A percentile compares a stretch with the other conserved stretches of the same genome.
Evolutionary conservation across 2,329 filamentous ascomycete genomes (phyloP).

Genomic region (Sporothrix euskadiensis): DNA sequence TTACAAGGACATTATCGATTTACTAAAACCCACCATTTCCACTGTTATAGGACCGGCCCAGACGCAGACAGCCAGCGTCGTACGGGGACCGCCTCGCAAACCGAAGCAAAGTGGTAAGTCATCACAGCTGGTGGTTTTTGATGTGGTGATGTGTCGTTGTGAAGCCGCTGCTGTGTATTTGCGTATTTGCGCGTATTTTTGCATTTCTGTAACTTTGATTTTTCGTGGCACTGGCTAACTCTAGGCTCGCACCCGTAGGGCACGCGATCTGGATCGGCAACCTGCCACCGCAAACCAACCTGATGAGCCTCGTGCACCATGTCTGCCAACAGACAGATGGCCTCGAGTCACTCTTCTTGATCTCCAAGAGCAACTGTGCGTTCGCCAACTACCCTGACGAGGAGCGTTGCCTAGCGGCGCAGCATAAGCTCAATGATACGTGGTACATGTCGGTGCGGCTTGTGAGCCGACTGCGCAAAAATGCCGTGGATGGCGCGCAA

Average conservation of each 20-base stretch:
- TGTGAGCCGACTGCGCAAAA: slow-evolving; percentile 76
- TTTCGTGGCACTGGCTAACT: slow-evolving; percentile 29
- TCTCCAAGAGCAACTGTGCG: slow-evolving; percentile 95
- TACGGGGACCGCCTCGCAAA: slow-evolving; percentile 57
- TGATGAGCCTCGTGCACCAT: slow-evolving; percentile 85
- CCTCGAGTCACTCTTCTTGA: slow-evolving; percentile 87
- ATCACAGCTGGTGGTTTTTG: neutral
- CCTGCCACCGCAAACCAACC: slow-evolving; percentile 76
- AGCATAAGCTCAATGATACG: slow-evolving; percentile 85
- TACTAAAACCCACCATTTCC: neutral
- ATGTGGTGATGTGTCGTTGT: neutral
- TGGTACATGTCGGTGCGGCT: slow-evolving; percentile 82
- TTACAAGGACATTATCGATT: neutral
- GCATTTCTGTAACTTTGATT: slow-evolving; percentile 24
- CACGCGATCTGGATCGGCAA: slow-evolving; percentile 97
- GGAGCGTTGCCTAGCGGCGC: slow-evolving; percentile 69
- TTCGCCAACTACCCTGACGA: slow-evolving; percentile 95
- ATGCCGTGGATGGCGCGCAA: slow-evolving; percentile 48
- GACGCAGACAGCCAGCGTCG: slow-evolving; percentile 31
- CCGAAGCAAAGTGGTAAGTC: slow-evolving; percentile 62
- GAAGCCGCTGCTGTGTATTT: neutral
- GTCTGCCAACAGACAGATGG: slow-evolving; percentile 78
- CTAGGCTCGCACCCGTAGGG: slow-evolving; percentile 48
- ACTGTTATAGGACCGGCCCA: neutral
- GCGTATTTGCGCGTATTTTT: neutral